phyloP scores from a whole-genome alignment of 2,329 filamentous ascomycete species.

The Neurospora sp. region DNA sequence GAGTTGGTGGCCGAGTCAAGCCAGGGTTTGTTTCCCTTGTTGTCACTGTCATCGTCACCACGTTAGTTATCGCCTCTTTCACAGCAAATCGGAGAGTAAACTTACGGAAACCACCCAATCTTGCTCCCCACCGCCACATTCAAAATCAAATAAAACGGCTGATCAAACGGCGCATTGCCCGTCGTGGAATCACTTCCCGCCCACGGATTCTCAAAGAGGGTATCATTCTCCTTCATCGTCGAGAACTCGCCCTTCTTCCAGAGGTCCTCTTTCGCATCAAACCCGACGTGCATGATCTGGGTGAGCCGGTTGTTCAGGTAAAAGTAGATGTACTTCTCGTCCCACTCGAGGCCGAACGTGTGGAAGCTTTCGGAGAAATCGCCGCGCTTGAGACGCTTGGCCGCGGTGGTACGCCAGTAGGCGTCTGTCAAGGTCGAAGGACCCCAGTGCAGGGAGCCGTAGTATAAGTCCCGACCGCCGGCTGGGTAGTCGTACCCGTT shows the following conservation, averaged over 20 bases:
- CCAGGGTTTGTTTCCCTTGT: slow-evolving; percentile 35
- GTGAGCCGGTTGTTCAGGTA: slow-evolving; percentile 37
- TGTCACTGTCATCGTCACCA: slow-evolving; percentile 25
- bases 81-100: too few relatives aligned
- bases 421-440: slow-evolving; percentile 19
- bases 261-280: slow-evolving; percentile 24
- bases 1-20: slow-evolving; percentile 30
- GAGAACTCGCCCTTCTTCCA: slow-evolving; percentile 34
- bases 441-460: slow-evolving; percentile 39
- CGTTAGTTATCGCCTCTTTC: slow-evolving; percentile 4
- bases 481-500: slow-evolving; percentile 28
- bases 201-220: slow-evolving; percentile 35
- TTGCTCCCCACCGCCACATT: slow-evolving; percentile 40
- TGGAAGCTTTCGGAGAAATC: slow-evolving; percentile 34
- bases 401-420: slow-evolving; percentile 26
- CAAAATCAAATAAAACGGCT: slow-evolving; percentile 39
- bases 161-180: slow-evolving; percentile 40
- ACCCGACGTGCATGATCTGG: slow-evolving; percentile 29
- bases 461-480: slow-evolving; percentile 34
- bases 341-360: slow-evolving; percentile 45
- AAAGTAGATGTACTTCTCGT: slow-evolving; percentile 40
- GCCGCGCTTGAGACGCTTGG: slow-evolving; percentile 24
- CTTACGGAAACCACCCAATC: slow-evolving; percentile 37
- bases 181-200: slow-evolving; percentile 23
- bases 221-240: slow-evolving; percentile 29